Percentiles rank a stretch among this genome's conserved stretches.
These are phyloP conservation scores for Thermomucor indicae-seudaticae DNA, from an alignment of 371 early-diverging fungal species.

Conservation along the genomic window DNA sequence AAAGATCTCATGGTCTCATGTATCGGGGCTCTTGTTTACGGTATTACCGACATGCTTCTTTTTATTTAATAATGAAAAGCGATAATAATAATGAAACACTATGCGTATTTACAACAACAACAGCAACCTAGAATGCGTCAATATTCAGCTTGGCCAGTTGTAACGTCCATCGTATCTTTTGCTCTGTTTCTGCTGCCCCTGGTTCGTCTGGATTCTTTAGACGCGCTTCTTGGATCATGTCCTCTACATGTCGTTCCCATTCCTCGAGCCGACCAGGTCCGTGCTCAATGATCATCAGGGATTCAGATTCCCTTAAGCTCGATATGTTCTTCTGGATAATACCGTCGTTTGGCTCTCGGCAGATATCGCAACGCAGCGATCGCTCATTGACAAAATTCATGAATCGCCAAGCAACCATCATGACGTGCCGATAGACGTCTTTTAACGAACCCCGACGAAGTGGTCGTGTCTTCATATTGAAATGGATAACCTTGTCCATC, in stretches of 20 bases:
- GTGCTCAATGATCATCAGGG: not conserved
- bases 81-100: no score
- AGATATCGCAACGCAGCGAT: conserved; percentile 7
- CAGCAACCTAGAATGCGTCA: no score
- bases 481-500: conserved; percentile 9
- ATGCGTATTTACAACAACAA: no score
- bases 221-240: conserved; percentile 7
- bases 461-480: conserved; percentile 11
- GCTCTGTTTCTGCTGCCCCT: not conserved
- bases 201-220: not conserved
- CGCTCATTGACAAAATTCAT: conserved; percentile 8
- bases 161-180: conserved; percentile 1
- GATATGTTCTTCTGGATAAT: not conserved
- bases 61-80: no score
- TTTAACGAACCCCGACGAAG: not conserved
- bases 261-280: not conserved
- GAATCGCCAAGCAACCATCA: conserved; percentile 3
- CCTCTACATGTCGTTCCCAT: conserved; percentile 5
- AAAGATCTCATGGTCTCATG: no score
- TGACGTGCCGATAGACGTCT: conserved; percentile 9
- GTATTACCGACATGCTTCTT: no score
- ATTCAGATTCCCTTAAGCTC: not conserved
- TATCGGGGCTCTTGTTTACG: no score
- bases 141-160: conserved; percentile 1
- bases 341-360: not conserved